Evolutionary conservation across 2,329 filamentous ascomycete species (phyloP).

Genomic region (Phoma sp.): DNA sequence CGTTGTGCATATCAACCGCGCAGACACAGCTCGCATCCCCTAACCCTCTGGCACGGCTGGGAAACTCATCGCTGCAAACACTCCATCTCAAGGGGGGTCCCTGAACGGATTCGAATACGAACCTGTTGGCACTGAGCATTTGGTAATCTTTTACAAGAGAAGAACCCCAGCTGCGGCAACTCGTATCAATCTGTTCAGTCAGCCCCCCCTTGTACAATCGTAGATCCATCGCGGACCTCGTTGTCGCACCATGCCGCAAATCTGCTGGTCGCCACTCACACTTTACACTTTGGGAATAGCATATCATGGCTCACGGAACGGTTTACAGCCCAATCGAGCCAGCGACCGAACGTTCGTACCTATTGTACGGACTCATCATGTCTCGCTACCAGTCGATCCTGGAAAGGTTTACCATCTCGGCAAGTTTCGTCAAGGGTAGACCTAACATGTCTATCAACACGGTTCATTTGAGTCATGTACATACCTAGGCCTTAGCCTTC

Average conservation of each 20-base stretch:
- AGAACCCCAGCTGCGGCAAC: no score
- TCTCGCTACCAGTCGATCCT: slow-evolving; percentile 7
- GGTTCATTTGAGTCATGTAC: slow-evolving; percentile 9
- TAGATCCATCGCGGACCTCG: background rate
- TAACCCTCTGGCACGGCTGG: background rate
- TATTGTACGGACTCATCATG: background rate
- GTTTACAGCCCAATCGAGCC: background rate
- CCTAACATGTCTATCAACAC: slow-evolving; percentile 1
- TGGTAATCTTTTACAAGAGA: no score
- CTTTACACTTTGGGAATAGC: background rate
- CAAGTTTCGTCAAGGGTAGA: background rate
- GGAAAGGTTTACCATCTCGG: background rate
- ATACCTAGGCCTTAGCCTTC: background rate
- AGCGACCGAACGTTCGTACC: slow-evolving; percentile 2
- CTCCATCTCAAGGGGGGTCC: no score
- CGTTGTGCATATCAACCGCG: slow-evolving; percentile 2
- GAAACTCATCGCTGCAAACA: background rate
- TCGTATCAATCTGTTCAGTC: background rate
- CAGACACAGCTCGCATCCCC: background rate
- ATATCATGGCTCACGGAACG: background rate
- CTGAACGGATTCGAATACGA: no score
- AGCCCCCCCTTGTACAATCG: background rate
- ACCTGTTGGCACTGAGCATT: no score
- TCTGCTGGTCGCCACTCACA: background rate
- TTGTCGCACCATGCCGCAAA: slow-evolving; percentile 3